Evolutionary conservation across 495 filamentous ascomycete species (phyloP), one percentile per base, ranked within the genome.

Genomic region (Lasiosphaeria miniovina): DNA sequence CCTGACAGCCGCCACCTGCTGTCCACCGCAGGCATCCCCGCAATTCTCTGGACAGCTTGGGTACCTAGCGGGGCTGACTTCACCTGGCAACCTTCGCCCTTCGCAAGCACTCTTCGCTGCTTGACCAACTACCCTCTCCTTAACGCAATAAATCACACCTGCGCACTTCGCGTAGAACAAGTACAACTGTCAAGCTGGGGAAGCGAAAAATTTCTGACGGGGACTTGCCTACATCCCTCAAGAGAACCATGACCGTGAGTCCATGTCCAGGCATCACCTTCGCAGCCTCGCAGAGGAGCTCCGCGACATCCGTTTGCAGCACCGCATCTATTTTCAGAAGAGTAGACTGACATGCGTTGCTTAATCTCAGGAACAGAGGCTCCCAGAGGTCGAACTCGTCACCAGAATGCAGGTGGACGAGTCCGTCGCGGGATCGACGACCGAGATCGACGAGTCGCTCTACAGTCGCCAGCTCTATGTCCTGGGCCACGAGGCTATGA

Each of bases 391-490:
- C 71, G 80, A 82, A 61, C 81, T 82, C 80, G 88, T 90, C 72
- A 82, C 80, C 76, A 86, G 84, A 60, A 93, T 96, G 89, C 85
- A 96, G 77, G 82, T 94, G 62, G 90, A 96, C 75, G 84, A 81
- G 63, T 81, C 82, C 57, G 70, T 76, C 24, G 73, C 74, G 51
- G 75, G 74, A 50, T 71, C 73, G 32, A 46, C 43, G 71, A 77
- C 75, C 68, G 84, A 95, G 64, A 98, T 99, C 77, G 95, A 99
- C 72, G 95, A 99, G 76, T 90, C 90, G 54, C 83, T 99, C 62
- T 99, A 99, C 82, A 96, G 92, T 75, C 85, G 95, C 58, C 95
- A 99, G 76, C 90, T 99, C 50, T 96, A 98, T 74, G 94, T 98
- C 54, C 85, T 99, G 59, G 95, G 95, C 36, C 95, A 98, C 75